Evolutionary conservation across 345 rosid genomes (phyloP), one percentile per base, ranked within the genome.

Genomic region (Microcos paniculata): DNA sequence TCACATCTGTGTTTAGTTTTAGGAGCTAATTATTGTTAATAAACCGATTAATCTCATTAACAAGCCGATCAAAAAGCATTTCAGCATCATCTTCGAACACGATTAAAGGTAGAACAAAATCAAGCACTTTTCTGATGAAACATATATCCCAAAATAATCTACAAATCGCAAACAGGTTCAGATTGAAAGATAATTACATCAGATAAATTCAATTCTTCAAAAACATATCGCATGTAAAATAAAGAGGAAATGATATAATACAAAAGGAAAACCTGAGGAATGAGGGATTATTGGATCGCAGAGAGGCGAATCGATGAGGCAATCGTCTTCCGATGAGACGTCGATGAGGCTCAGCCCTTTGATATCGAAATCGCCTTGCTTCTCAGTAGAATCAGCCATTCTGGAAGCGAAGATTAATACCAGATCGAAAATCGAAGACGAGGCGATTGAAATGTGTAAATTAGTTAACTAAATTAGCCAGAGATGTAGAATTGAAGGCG

Each of bases 321-420:
- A 87, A 78, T 96, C 99, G 72, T 93, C 96, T 80, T 93, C 99
- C 45, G 81, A 86, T 65, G 94, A 84, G 76, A 95, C 85, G 72
- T 96, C 98, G 63, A 96, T 88, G 73, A 95, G 91, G 78, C 90
- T 88, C 42, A 90, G 85, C 72, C 86, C 84, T 72, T 70, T 80
- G 65, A 83, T 79, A 40, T 79, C 78, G 35, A 86, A 79, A 71
- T 70, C 84, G 68, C 64, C 65, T 73, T 57, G 79, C 65, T 82
- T 81, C 68, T 79, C 84, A 16, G 86, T 83, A 16, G 86, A 38
- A 53, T 87, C 92, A 58, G 74, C 91, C 98, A 92, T 94, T 52
- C 40, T 5, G 51, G 11, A 21, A 30, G 51, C 56, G 67, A 23
- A 65, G 82, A 68, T 82, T 42, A 4, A 26, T 43, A 48, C 28